Evolutionary conservation across 768 basidiomycete genomes (phyloP).

Genomic region (Suillus americanus): DNA sequence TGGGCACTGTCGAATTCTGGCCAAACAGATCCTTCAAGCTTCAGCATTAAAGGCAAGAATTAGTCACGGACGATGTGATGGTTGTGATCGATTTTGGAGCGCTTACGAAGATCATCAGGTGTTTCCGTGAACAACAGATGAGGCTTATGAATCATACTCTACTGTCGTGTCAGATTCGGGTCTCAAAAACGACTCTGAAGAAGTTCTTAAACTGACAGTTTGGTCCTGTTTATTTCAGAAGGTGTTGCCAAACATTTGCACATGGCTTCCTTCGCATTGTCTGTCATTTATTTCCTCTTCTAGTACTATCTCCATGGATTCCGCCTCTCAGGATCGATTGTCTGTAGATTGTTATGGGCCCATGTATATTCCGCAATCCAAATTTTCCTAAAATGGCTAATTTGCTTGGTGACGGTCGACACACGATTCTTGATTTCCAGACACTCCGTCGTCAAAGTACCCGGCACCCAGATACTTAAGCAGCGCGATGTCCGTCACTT

Average conservation of each 20-base stretch:
- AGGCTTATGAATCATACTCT: neutral
- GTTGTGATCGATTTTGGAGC: neutral
- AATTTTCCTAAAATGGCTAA: neutral
- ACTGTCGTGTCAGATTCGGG: neutral
- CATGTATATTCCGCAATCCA: neutral
- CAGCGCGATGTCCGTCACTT: neutral
- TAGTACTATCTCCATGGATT: neutral
- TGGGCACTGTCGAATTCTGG: neutral
- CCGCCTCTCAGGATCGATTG: neutral
- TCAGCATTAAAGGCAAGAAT: neutral
- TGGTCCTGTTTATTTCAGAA: neutral
- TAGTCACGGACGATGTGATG: neutral
- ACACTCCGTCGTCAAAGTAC: constrained; percentile 1
- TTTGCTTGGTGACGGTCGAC: neutral
- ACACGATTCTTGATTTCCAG: neutral
- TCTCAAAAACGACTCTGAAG: neutral
- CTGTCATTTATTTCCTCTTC: neutral
- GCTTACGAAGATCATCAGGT: neutral
- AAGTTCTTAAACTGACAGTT: neutral
- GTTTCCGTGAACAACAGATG: neutral
- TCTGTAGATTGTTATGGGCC: neutral
- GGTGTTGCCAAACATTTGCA: neutral
- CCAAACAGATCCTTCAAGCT: no score
- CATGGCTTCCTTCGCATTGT: neutral
- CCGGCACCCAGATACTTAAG: constrained; percentile 2